These are phyloP conservation scores for Penicillium paxilli DNA, from an alignment of 495 filamentous ascomycete species.

Conservation along the genomic window DNA sequence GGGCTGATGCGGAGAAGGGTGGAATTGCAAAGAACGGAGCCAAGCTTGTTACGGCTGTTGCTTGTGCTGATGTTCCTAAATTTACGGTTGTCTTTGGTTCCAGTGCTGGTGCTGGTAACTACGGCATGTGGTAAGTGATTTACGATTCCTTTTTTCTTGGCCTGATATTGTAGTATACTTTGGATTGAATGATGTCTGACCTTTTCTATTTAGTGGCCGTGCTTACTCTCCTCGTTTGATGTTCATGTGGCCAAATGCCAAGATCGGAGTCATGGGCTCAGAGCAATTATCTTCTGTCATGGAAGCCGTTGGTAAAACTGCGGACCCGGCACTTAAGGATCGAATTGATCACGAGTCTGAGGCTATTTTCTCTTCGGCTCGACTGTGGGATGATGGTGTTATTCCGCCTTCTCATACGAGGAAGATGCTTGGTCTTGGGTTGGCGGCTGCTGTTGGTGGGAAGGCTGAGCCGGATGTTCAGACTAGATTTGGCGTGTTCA, in stretches of 20 bases:
- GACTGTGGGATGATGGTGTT: slow-evolving; percentile 95
- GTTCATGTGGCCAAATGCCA: slow-evolving; percentile 97
- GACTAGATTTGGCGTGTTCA: slow-evolving; percentile 91
- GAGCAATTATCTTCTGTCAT: slow-evolving; percentile 93
- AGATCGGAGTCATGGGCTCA: slow-evolving; percentile 92
- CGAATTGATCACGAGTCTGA: slow-evolving; percentile 91
- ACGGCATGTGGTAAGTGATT: slow-evolving; percentile 76
- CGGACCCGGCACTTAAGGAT: slow-evolving; percentile 76
- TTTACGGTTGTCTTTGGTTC: slow-evolving; percentile 93
- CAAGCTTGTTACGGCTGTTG: slow-evolving; percentile 94
- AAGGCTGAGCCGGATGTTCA: slow-evolving; percentile 54
- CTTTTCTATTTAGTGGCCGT: slow-evolving; percentile 62
- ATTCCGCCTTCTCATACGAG: slow-evolving; percentile 90
- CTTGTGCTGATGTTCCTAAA: slow-evolving; percentile 93
- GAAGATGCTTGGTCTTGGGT: slow-evolving; percentile 75
- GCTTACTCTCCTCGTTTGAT: slow-evolving; percentile 88
- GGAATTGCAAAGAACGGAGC: slow-evolving; percentile 98
- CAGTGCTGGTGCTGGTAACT: slow-evolving; percentile 73
- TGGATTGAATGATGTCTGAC: not conserved
- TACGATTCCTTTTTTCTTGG: not conserved
- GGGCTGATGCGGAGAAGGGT: slow-evolving; percentile 84
- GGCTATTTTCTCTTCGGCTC: slow-evolving; percentile 81
- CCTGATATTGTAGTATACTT: not conserved
- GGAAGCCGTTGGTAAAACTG: slow-evolving; percentile 85
- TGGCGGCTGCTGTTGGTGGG: slow-evolving; percentile 76